Conservation (phyloP, 2,329 filamentous ascomycete genomes). For the Colletotrichum simmondsii region DNA sequence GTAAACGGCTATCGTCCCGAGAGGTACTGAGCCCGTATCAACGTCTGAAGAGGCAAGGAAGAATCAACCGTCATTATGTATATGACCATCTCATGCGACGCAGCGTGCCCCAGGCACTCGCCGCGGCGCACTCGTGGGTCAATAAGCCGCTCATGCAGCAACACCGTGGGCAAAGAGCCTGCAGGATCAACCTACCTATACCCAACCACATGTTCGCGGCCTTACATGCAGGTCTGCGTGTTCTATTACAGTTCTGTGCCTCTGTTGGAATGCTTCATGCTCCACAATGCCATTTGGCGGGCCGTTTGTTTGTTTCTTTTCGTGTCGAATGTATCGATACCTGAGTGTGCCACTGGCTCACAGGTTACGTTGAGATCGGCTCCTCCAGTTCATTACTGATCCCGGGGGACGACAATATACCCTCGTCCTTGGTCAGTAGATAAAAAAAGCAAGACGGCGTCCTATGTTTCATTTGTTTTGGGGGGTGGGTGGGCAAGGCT, state of each 20-base stretch:
- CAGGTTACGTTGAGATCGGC: conserved; percentile 1
- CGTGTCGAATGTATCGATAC: conserved; percentile 5
- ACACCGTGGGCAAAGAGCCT: neutral
- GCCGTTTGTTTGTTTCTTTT: conserved; percentile 9
- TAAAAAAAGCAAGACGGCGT: conserved; percentile 26
- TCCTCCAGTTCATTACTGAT: conserved; percentile 19
- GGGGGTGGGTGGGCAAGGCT: conserved; percentile 12
- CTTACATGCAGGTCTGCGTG: conserved; percentile 14
- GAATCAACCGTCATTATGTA: neutral
- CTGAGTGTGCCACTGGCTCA: conserved; percentile 9
- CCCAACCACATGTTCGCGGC: neutral
- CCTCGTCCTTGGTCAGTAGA: conserved; percentile 25
- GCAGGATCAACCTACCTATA: neutral
- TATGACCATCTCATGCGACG: neutral
- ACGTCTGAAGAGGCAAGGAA: neutral
- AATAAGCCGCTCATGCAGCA: neutral
- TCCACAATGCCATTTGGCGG: neutral
- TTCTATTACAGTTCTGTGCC: conserved; percentile 30
- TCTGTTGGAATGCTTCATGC: neutral
- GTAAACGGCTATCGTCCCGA: conserved; percentile 59
- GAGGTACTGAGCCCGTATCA: conserved; percentile 42
- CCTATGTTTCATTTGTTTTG: conserved; percentile 3
- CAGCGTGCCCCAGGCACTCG: neutral
- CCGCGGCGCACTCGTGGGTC: neutral
- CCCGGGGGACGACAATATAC: conserved; percentile 21